Base-by-base conservation (phyloP, 257 asterid genomes). In the Primulina eburnea region DNA sequence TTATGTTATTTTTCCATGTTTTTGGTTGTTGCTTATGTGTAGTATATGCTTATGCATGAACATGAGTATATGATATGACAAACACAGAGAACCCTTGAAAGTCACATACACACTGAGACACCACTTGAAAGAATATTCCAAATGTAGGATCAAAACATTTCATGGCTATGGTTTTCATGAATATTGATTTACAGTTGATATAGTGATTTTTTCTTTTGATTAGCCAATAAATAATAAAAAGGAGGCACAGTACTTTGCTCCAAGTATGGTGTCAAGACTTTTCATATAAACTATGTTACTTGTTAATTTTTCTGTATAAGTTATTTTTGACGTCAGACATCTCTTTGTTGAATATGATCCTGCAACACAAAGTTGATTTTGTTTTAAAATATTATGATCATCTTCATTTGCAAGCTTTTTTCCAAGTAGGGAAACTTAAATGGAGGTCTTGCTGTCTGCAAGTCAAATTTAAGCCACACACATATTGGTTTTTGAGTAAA, bases 171-270 rank as follows among this genome's bases (percentile, higher is more conserved):
- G 65, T 70, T 38, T 37, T 33, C 40, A 9, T 55, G 55, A 60
- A 71, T 56, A 38, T 68, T 43, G 63, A 61, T 78, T 43, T 8
- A 10, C 34, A 26, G 65, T 33, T 65, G 68, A 66, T 65, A 52
- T 8, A 32, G 58, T 63, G 20, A 55, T 64, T 12, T 68, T 61
- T 37, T 12, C 30, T 34, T 73, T 78, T 24, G 26, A 64, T 57
- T 35, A 50, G 8, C 47, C 20, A 14, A 32, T 37, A n/a, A 55
- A 34, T 43, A 17, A 1, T 17, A 60, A 60, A 63, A 38, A 50
- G n/a, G 63, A 35, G 35, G 30, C 53, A 50, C 47, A 34, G 12
- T 30, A 33, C 29, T 67, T 56, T 65, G 58, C 30, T 33, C 61
- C 47, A 59, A 21, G 5, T 65, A 66, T 66, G 69, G 62, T 18